Conservation (phyloP, 1,139 yeast genomes). For the Williopsis jadinii region DNA sequence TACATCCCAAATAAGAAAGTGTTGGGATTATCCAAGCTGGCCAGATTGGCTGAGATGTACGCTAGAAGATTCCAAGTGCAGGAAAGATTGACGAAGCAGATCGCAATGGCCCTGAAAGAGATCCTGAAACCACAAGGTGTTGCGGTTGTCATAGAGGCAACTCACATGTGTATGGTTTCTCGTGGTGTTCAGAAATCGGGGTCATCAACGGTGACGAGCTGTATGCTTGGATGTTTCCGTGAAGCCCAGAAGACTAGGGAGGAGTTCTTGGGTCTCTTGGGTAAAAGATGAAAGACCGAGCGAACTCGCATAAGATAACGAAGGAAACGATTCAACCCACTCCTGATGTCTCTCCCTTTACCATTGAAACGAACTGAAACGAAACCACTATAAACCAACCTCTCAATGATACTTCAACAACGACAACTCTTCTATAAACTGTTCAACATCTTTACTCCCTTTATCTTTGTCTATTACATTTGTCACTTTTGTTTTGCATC, state of each 20-base stretch:
- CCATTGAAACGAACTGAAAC: too few relatives aligned
- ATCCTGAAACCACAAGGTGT: conserved; percentile 92
- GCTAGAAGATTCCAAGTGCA: conserved; percentile 93
- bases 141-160: conserved; percentile 95
- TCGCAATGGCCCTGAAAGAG: conserved; percentile 91
- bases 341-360: too few relatives aligned
- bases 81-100: conserved; percentile 92
- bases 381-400: too few relatives aligned
- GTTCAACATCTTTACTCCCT: too few relatives aligned
- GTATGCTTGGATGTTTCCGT: conserved; percentile 95
- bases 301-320: too few relatives aligned
- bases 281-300: conserved; percentile 33
- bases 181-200: conserved; percentile 97
- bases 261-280: conserved; percentile 81
- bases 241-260: conserved; percentile 93
- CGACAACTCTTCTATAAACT: too few relatives aligned
- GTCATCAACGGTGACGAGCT: conserved; percentile 87
- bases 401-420: too few relatives aligned
- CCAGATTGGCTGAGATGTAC: conserved; percentile 95
- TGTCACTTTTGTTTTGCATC: too few relatives aligned
- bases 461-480: too few relatives aligned
- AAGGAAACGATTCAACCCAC: too few relatives aligned
- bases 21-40: conserved; percentile 89
- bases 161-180: conserved; percentile 99
- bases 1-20: conserved; percentile 93